Base-by-base conservation (phyloP, 116 monocot genomes). In the Iris pallida region DNA sequence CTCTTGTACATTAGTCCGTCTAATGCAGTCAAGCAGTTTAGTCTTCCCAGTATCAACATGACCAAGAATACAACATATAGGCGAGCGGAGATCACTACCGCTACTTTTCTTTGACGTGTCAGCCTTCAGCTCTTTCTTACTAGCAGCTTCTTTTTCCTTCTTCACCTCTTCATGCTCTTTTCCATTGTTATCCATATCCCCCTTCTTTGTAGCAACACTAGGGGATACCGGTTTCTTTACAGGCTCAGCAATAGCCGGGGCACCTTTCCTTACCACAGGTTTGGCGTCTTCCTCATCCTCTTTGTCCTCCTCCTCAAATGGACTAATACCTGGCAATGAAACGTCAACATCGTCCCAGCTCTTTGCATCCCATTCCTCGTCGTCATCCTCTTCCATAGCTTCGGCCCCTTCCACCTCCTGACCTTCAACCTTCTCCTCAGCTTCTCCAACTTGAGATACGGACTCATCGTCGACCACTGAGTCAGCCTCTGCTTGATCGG, bases 31-130 rank as follows among this genome's bases (percentile, higher is more conserved):
- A 60, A 93, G 78, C 70, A 93, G 74, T 67, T 93, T 93, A 16
- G 93, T 93, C 76, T 93, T 93, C 20, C 93, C 89, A 45, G 89
- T 93, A 74, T 89, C 93, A 2, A 93, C 93, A 78, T 93, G 93
- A 16, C 93, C 93, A 67, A 90, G 84, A 75, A 94, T 90, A 76
- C 89, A 94, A 73, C 93, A 94, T 51, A 94, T 94, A 8, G 93
- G 93, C 55, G 90, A 93, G 8, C 93, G 76, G 1, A 93, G 80
- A 20, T 89, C 81, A 69, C 46, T 51, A 4, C 73, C 80, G 61
- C 64, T 70, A 59, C 80, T 79, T 70, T 85, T 76, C 18, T 53
- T 56, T 63, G 53, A 70, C 13, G 77, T 81, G 61, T 51, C 57
- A 55, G 15, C 5, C 18, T 60, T 61, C 20, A 45, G 5, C 8